Evolutionary conservation across 1,284 basidiomycete genomes (phyloP).

Genomic region (Malassezia yamatoensis): DNA sequence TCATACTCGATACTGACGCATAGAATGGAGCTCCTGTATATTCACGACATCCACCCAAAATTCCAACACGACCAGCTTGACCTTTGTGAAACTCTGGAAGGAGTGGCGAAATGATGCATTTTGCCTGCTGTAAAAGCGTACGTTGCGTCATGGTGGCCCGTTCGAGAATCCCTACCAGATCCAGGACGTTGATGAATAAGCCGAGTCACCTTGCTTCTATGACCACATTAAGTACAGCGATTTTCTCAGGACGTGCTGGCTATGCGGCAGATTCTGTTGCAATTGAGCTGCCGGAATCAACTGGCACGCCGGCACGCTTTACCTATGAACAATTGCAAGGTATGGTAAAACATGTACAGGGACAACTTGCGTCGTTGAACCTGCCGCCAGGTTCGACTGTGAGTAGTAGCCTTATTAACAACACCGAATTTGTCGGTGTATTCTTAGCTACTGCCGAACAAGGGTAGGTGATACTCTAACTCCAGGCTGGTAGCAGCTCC

Average conservation of each 20-base stretch:
- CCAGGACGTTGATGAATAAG: too few species aligned
- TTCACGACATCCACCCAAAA: slow-evolving; percentile 83
- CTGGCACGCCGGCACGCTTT: slow-evolving; percentile 16
- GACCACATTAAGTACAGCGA: not conserved
- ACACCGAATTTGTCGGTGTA: slow-evolving; percentile 48
- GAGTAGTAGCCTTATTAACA: slow-evolving; percentile 47
- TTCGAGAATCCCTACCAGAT: too few species aligned
- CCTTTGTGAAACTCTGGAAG: slow-evolving; percentile 82
- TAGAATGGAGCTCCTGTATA: slow-evolving; percentile 93
- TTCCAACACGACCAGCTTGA: slow-evolving; percentile 87
- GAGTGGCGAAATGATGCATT: slow-evolving; percentile 70
- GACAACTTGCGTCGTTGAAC: slow-evolving; percentile 29
- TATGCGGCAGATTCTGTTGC: slow-evolving; percentile 2
- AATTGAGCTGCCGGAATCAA: slow-evolving; percentile 6
- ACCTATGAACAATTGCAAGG: slow-evolving; percentile 26
- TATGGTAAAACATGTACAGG: slow-evolving; percentile 28
- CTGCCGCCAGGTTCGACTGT: slow-evolving; percentile 28
- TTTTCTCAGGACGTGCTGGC: slow-evolving; percentile 4
- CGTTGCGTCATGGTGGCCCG: slow-evolving; percentile 2
- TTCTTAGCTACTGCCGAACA: slow-evolving; percentile 48
- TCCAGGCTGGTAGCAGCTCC: slow-evolving; percentile 49
- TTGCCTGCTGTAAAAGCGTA: slow-evolving; percentile 50
- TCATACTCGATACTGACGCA: slow-evolving; percentile 32
- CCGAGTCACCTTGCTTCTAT: not conserved
- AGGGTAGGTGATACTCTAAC: slow-evolving; percentile 19